Evolutionary conservation across 768 basidiomycete species (phyloP), one percentile per base, ranked within the genome.

Genomic region (Cubamyces lactineus): DNA sequence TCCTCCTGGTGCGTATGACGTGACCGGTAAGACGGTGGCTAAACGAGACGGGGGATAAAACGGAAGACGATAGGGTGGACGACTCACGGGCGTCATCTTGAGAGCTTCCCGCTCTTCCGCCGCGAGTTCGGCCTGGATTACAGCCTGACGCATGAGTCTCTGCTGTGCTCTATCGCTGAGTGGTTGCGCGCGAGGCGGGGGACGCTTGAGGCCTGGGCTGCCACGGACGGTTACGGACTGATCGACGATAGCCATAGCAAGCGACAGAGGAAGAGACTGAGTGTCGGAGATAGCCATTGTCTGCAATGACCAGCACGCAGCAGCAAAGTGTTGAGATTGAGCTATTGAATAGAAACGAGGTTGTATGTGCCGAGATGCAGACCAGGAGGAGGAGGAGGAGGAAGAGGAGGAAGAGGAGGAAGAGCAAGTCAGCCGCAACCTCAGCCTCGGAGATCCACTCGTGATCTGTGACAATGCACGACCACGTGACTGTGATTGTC

Each of bases 71-170:
- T 34, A 34, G 9, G 34, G 9, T 11, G 34, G 42, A 23, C 28
- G 17, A 43, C 59, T 34, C n/a, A 60, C 63, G 24, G 50, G 9
- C 12, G 58, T 57, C 46, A 61, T 61, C 26, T 42, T 45, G 53
- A 60, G 47, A 21, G 43, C 63, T 34, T 60, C 53, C 5, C 47
- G 21, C 5, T 64, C 63, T 30, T 56, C 54, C 2, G 54, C 54
- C 13, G 47, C 54, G 54, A 41, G 40, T 42, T 56, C 54, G 15
- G 54, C 54, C 30, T 56, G 43, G 5, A 46, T 46, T n/a, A 56
- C 43, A 9, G 54, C 54, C 45, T 56, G 54, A 7, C 54, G 54
- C n/a, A 50, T 40, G 21, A 59, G 41, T n/a, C 58, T 26, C 49
- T 60, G 58, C 54, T 64, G 54, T 1, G 54, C 54, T 26, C 23